phyloP scores from a whole-genome alignment of 495 filamentous ascomycete species.

The Aspergillus wentii region DNA sequence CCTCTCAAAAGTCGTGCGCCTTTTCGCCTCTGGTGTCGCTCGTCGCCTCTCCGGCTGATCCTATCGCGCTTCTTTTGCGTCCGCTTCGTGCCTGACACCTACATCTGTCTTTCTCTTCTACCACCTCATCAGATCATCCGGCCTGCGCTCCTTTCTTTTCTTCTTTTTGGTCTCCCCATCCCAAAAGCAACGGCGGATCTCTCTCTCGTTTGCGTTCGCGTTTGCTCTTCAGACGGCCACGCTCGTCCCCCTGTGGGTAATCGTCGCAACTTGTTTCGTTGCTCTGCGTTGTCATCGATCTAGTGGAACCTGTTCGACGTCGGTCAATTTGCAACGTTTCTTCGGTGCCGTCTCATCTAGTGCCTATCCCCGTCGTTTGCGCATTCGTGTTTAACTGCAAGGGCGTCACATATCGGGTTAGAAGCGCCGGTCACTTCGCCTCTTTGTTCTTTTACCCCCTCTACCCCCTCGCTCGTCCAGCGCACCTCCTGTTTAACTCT shows the following conservation, averaged over 20 bases:
- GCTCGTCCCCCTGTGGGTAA: constrained; percentile 4
- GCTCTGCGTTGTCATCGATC: constrained; percentile 8
- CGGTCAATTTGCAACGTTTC: background rate
- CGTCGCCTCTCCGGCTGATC: constrained; percentile 26
- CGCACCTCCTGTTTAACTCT: constrained; percentile 22
- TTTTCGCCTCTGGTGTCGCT: constrained; percentile 27
- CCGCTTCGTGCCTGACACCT: constrained; percentile 9
- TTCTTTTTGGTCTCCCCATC: background rate
- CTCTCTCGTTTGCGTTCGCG: constrained; percentile 6
- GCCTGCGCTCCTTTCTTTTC: background rate
- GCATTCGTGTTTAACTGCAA: constrained; percentile 3
- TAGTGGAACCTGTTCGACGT: background rate
- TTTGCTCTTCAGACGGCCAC: constrained; percentile 9
- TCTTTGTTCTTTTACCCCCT: constrained; percentile 12
- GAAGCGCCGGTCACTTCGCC: constrained; percentile 5
- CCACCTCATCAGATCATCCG: constrained; percentile 4
- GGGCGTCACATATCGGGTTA: constrained; percentile 2
- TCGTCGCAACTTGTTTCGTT: constrained; percentile 5
- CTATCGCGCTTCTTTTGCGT: constrained; percentile 19
- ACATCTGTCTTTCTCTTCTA: constrained; percentile 8
- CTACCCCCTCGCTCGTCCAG: constrained; percentile 15
- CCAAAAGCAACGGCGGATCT: constrained; percentile 12
- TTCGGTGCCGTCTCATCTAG: background rate
- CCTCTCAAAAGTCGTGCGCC: too few relatives aligned
- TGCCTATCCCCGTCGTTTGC: constrained; percentile 1